These are phyloP conservation scores for Gossypium mustelinum DNA, from an alignment of 345 rosid genomes.

Conservation along the genomic window DNA sequence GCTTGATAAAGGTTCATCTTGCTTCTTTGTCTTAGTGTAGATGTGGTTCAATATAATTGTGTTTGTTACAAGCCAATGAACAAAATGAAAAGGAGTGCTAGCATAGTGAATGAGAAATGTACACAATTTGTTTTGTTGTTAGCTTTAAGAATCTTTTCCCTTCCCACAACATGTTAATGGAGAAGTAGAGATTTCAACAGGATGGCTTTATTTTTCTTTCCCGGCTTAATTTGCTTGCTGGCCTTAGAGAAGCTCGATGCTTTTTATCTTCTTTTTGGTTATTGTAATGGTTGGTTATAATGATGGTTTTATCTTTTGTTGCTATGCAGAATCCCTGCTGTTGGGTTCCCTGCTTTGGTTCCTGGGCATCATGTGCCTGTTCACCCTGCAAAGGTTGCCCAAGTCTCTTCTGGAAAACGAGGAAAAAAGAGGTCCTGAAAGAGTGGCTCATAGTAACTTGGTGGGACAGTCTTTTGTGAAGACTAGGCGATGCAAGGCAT, in stretches of 20 bases:
- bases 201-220: background rate
- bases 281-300: too few relatives aligned
- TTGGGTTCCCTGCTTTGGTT: conserved; percentile 99
- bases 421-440: conserved; percentile 40
- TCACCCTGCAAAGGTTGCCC: conserved; percentile 35
- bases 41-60: background rate
- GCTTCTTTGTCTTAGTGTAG: background rate
- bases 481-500: conserved; percentile 64
- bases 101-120: background rate
- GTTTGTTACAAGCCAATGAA: background rate
- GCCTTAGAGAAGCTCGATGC: too few relatives aligned
- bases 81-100: background rate
- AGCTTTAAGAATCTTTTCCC: background rate
- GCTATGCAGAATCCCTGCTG: conserved; percentile 94
- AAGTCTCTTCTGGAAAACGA: conserved; percentile 30
- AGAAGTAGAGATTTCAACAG: background rate
- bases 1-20: background rate
- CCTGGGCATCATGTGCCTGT: conserved; percentile 80
- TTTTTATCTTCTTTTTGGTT: too few relatives aligned
- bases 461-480: conserved; percentile 17
- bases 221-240: too few relatives aligned
- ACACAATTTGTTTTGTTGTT: background rate
- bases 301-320: too few relatives aligned
- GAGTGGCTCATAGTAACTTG: conserved; percentile 37
- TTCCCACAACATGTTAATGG: background rate